phyloP scores from a whole-genome alignment of 768 basidiomycete species.

The Rhodotorula kratochvilovae region DNA sequence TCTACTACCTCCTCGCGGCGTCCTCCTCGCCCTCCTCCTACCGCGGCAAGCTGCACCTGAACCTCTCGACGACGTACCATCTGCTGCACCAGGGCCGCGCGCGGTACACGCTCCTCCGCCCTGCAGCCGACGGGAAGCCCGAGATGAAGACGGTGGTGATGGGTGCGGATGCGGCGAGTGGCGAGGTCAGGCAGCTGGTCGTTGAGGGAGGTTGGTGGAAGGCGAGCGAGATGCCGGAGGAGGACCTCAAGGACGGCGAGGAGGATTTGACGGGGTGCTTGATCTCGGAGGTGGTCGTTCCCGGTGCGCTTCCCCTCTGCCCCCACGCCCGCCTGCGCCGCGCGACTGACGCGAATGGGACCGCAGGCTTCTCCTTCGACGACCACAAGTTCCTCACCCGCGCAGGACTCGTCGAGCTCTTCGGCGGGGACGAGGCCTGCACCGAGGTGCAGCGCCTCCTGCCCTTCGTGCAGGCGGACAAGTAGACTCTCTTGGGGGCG shows the following conservation, averaged over 20 bases:
- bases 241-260: conserved; percentile 41
- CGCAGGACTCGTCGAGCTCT: conserved; percentile 48
- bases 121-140: conserved; percentile 43
- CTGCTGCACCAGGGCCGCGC: conserved; percentile 56
- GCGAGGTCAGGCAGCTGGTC: conserved; percentile 48
- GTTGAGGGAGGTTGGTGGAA: conserved; percentile 45
- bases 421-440: conserved; percentile 45
- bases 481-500: too few species aligned
- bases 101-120: conserved; percentile 54
- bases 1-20: conserved; percentile 54
- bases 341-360: not conserved
- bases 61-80: conserved; percentile 52
- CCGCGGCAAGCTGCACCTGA: not conserved
- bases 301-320: conserved; percentile 43
- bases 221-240: conserved; percentile 46
- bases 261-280: conserved; percentile 52
- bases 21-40: conserved; percentile 33
- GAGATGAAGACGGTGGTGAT: conserved; percentile 51
- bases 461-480: conserved; percentile 2
- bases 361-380: conserved; percentile 53
- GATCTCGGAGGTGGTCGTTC: conserved; percentile 61
- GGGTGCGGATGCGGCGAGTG: conserved; percentile 50
- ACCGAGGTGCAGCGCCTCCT: conserved; percentile 18
- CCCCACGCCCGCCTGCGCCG: not conserved
- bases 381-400: conserved; percentile 55